These are phyloP conservation scores for Testicularia cyperi DNA, from an alignment of 1,284 basidiomycete species.

Conservation along the genomic window DNA sequence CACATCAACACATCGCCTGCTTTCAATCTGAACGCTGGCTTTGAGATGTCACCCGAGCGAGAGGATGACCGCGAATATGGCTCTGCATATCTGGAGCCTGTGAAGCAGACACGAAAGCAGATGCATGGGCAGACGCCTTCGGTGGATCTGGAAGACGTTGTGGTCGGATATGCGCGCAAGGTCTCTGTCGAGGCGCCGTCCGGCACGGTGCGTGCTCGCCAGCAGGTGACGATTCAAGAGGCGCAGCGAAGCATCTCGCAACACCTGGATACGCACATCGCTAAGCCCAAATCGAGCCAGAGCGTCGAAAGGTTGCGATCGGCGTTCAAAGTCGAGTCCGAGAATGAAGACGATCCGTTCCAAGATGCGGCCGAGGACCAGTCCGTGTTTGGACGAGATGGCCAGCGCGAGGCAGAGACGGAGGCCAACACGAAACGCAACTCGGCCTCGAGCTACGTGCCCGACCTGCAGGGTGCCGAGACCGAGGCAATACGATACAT, in stretches of 20 bases:
- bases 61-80: conserved; percentile 7
- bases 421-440: conserved; percentile 26
- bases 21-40: conserved; percentile 38
- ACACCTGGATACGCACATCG: conserved; percentile 16
- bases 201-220: conserved; percentile 13
- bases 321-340: too few relatives aligned
- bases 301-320: too few relatives aligned
- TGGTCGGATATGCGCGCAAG: conserved; percentile 33
- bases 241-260: conserved; percentile 33
- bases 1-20: conserved; percentile 49
- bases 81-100: too few relatives aligned
- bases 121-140: conserved; percentile 3
- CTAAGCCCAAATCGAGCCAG: too few relatives aligned
- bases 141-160: conserved; percentile 23
- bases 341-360: conserved; percentile 28
- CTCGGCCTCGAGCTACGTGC: conserved; percentile 30
- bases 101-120: conserved; percentile 8
- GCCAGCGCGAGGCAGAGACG: conserved; percentile 7
- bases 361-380: conserved; percentile 53
- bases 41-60: conserved; percentile 27
- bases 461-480: conserved; percentile 21
- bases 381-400: too few relatives aligned
- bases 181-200: conserved; percentile 29
- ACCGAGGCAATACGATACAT: conserved; percentile 15
- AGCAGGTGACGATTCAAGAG: conserved; percentile 28